These are phyloP conservation scores for Fraxinus angustifolia DNA, from an alignment of 305 asterid genomes.

Conservation along the genomic window DNA sequence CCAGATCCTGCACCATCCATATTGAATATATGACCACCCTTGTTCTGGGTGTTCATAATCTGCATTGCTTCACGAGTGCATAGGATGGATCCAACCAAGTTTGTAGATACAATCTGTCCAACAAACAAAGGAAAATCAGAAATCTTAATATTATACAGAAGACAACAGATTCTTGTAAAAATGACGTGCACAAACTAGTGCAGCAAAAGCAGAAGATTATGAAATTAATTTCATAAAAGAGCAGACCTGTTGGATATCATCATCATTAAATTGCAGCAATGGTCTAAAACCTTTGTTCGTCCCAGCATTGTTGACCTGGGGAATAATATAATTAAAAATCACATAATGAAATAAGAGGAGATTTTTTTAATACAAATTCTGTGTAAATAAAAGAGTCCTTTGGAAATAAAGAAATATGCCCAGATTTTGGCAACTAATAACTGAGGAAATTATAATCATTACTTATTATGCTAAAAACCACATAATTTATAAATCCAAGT, in stretches of 20 bases:
- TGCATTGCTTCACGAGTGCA: constrained; percentile 90
- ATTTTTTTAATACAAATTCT: not conserved
- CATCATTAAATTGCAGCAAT: constrained; percentile 71
- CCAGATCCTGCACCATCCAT: constrained; percentile 99
- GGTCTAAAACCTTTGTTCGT: constrained; percentile 98
- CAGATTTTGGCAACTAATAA: not conserved
- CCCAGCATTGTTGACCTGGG: constrained; percentile 91
- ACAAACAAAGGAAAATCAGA: not conserved
- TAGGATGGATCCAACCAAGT: constrained; percentile 85
- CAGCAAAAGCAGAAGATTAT: not conserved
- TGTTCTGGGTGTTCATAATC: constrained; percentile 57
- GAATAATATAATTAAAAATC: constrained; percentile 18
- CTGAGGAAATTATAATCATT: not conserved
- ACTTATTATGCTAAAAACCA: not conserved
- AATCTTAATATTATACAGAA: not conserved
- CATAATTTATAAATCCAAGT: not conserved
- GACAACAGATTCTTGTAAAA: not conserved
- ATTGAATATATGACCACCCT: constrained; percentile 87
- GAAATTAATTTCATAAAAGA: constrained; percentile 9
- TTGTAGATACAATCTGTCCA: constrained; percentile 82
- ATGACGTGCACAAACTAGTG: not conserved
- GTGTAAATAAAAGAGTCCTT: not conserved
- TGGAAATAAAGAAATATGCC: not conserved
- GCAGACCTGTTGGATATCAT: constrained; percentile 79
- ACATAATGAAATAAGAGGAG: not conserved